Evolutionary conservation across 2,329 filamentous ascomycete genomes (phyloP), one percentile per base, ranked within the genome.

Genomic region (Alternaria consortialis): DNA sequence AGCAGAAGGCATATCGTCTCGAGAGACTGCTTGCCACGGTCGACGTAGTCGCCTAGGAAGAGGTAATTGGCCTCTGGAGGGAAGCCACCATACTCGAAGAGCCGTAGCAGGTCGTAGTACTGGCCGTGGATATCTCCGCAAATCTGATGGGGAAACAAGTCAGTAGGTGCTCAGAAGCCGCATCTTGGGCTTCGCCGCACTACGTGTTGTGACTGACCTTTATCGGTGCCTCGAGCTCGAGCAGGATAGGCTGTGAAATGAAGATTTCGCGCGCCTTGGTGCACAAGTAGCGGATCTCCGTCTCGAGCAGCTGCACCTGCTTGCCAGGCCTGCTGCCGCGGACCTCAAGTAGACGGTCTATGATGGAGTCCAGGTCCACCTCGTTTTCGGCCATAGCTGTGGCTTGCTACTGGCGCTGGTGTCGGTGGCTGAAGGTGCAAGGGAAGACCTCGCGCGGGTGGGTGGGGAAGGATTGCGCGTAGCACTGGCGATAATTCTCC

Each of bases 181-280:
- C 12, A 36, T 42, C 36, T 36, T 39, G 60, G 40, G 53, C 48
- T 52, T 47, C 27, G 34, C 31, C 51, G 47, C 25, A 51, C 64
- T 48, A 32, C 27, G 40, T 31, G 55, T 31, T 43, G 27, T 32
- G 31, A 79, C 85, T 74, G 86, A 97, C 94, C 93, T 99, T 99
- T 84, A 99, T 98, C 65, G 95, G 95, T 78, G 95, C 95, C 83
- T 98, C 95, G 52, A 99, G 88, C 85, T 99, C 95, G 70, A 99
- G 89, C 71, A 99, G 86, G 77, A 98, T 98, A 70, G 95, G 95
- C 85, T 99, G 95, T 65, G 94, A 97, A 82, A 99, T 98, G 86
- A 99, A 98, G 76, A 99, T 98, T 85, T 99, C 95, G 70, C 95
- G 91, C 66, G 94, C 94, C 86, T 98, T 98, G 80, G 94, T 97